Evolutionary conservation across 805 yeast genomes (phyloP), one percentile per base, ranked within the genome.

Genomic region (Cyberlindnera subsufficiens): DNA sequence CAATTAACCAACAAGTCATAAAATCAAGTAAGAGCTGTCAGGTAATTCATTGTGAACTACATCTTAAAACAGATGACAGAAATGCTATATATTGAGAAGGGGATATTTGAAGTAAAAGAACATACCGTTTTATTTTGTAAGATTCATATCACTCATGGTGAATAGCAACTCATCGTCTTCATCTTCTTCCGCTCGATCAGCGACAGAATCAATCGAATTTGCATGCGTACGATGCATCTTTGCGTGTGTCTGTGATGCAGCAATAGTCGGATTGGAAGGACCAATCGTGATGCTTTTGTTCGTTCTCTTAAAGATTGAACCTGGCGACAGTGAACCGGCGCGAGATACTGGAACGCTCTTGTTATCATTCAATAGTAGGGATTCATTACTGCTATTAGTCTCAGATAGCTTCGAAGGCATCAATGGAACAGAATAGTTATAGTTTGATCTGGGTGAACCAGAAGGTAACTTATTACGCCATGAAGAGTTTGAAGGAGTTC

Each of bases 91-190:
- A 20, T 20, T 20, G 22, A 20, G 22, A 8, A 6, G 22, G 18
- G 34, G 17, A 13, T 10, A 8, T 32, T 17, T 32, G 35, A 15
- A 11, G 3, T 13, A 32, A 32, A 9, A 18, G 14, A n/a, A n/a
- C n/a, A 7, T 17, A 25, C 16, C 6, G 3, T 11, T 18, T 40
- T 41, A 47, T 30, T 53, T 54, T n/a, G 59, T 49, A 25, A 74
- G 55, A 54, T 75, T 77, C 86, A 82, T 81, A 54, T 82, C 88
- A 56, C 87, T 82, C 88, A 80, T 81, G 18, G 85, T 75, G 59
- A 81, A 80, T 37, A 81, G 62, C 44, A 82, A 63, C 40, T 81
- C 86, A 47, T 80, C 87, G 42, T 81, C 86, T 19, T 77, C 84
- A 29, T 77, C 82, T 5, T 64, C 59, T 0, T 49, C 54, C 11